phyloP scores from a whole-genome alignment of 2,329 filamentous ascomycete genomes.

The Diaporthe sp. region DNA sequence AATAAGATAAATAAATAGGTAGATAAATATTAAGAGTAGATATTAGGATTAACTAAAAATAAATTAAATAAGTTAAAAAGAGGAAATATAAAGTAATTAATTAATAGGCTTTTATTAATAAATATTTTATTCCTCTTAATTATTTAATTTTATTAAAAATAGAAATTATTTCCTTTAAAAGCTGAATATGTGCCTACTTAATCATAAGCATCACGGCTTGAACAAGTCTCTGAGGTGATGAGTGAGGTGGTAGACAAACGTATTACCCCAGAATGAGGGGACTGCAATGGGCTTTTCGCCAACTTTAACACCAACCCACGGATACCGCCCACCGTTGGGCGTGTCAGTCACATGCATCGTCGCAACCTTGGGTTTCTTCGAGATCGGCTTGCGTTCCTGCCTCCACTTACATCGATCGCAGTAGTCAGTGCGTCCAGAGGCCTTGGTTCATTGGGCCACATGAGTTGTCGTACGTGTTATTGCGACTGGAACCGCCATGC shows the following conservation, averaged over 20 bases:
- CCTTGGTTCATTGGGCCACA: background rate
- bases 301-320: background rate
- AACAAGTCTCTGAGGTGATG: background rate
- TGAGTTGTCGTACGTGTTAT: background rate
- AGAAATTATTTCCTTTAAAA: too few species aligned
- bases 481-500: constrained; percentile 10
- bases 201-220: background rate
- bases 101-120: too few species aligned
- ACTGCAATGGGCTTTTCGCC: background rate
- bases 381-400: constrained; percentile 23
- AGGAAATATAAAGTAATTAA: too few species aligned
- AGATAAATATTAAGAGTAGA: too few species aligned
- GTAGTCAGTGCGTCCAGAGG: background rate
- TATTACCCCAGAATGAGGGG: background rate
- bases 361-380: constrained; percentile 20
- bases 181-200: background rate
- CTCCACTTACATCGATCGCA: constrained; percentile 13
- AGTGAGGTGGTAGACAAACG: background rate
- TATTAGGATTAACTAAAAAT: too few species aligned
- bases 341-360: constrained; percentile 27
- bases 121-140: too few species aligned
- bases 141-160: too few species aligned
- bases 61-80: too few species aligned
- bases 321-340: constrained; percentile 9
- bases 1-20: too few species aligned